Evolutionary conservation across 2,329 filamentous ascomycete genomes (phyloP), one percentile per base, ranked within the genome.

Genomic region (Lecanicillium sp.): DNA sequence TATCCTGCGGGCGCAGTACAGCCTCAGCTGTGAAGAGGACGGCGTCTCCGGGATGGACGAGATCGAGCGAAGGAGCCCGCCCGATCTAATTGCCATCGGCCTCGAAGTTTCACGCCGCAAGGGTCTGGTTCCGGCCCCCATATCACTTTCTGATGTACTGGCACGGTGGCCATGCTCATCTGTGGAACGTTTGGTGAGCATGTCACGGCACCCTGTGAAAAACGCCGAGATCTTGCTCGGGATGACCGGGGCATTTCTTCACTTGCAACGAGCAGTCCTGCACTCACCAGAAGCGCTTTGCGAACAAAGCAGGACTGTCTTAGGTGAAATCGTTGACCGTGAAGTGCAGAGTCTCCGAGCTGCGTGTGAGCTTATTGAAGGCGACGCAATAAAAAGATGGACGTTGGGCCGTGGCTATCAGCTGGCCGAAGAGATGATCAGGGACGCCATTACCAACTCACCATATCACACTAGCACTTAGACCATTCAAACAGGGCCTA

Each of bases 1-100:
- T 2, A 17, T 40, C 10, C 11, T 40, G 7, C 37, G 37, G 5
- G 37, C 37, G 17, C 37, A 40, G 22, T 3, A 31, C 11, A 32
- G 37, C 0, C 33, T 40, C 12, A n/a, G 32, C n/a, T 17, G 18
- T 5, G 37, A 40, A 35, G 11, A n/a, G 1, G 32, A 40, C n/a
- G 29, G 33, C 12, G 37, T 40, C 27, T 20, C 37, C 22, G 37
- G 37, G 9, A 40, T 40, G 37, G 37, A 40, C n/a, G 32, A 40
- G 14, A 27, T 28, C 30, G 30, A 32, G 8, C 25, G 25, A 6
- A 15, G 25, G n/a, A 15, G 5, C 14, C 30, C 20, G 22, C 25
- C 37, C 18, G 33, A 31, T 31, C 29, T 31, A 17, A 13, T 31
- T 14, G 29, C 29, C 29, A 31, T 40, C 6, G 37, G 37, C 20